Conservation (phyloP, 306 rosid species). For the Dalbergia cochinchinensis region DNA sequence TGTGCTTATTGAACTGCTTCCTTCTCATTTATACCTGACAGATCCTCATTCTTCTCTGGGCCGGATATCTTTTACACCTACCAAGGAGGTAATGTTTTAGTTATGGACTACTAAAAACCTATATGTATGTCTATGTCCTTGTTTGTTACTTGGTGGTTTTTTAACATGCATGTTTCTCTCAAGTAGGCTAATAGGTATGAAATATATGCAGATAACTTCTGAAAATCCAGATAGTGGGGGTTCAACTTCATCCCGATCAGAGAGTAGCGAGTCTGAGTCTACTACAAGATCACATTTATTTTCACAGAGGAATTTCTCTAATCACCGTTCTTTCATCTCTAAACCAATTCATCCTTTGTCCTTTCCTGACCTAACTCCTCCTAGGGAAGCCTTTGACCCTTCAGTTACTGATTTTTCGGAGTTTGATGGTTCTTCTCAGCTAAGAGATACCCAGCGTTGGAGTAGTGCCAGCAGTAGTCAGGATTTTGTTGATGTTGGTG, state of each 20-base stretch:
- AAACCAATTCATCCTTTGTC: constrained; percentile 85
- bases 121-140: neutral
- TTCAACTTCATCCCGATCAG: constrained; percentile 68
- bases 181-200: constrained; percentile 22
- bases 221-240: constrained; percentile 65
- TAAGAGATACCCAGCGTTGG: constrained; percentile 65
- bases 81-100: neutral
- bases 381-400: constrained; percentile 65
- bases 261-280: constrained; percentile 79
- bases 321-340: constrained; percentile 75
- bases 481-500: constrained; percentile 79
- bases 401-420: constrained; percentile 55
- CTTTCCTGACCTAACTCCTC: constrained; percentile 55
- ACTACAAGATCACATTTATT: constrained; percentile 61
- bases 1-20: neutral
- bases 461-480: constrained; percentile 85
- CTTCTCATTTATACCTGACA: neutral
- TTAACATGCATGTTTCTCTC: constrained; percentile 6
- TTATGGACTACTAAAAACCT: neutral
- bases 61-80: neutral
- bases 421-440: constrained; percentile 66
- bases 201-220: constrained; percentile 75
- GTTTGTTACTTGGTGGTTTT: neutral
- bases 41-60: neutral
- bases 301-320: constrained; percentile 64